phyloP scores from a whole-genome alignment of 805 yeast species.

The Metschnikowia rubicola region DNA sequence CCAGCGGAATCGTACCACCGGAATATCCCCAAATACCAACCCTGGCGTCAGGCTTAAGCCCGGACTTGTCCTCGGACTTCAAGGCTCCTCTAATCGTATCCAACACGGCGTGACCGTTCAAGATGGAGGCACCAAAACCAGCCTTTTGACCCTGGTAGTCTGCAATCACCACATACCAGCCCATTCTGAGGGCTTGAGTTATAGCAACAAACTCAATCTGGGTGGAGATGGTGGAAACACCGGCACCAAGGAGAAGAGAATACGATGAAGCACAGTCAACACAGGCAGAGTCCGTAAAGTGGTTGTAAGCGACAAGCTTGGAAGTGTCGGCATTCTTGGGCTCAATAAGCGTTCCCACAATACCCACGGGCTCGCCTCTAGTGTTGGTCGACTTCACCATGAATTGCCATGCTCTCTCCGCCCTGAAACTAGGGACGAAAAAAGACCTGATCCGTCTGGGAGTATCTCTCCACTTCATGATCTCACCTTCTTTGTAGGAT shows the following conservation, averaged over 20 bases:
- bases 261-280: slow-evolving; percentile 22
- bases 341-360: slow-evolving; percentile 2
- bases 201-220: slow-evolving; percentile 17
- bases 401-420: slow-evolving; percentile 18
- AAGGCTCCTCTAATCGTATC: slow-evolving; percentile 20
- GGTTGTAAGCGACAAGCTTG: slow-evolving; percentile 6
- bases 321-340: slow-evolving; percentile 22
- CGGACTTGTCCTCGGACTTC: slow-evolving; percentile 13
- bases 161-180: slow-evolving; percentile 20
- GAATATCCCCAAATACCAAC: slow-evolving; percentile 34
- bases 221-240: slow-evolving; percentile 5
- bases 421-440: slow-evolving; percentile 1
- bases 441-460: slow-evolving; percentile 7
- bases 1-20: slow-evolving; percentile 39
- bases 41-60: slow-evolving; percentile 19
- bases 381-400: slow-evolving; percentile 20
- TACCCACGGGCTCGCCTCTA: slow-evolving; percentile 17
- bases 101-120: slow-evolving; percentile 28
- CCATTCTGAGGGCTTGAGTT: slow-evolving; percentile 9
- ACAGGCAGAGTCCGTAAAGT: slow-evolving; percentile 18
- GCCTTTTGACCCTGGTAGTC: slow-evolving; percentile 36
- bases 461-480: slow-evolving; percentile 3
- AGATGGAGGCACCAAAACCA: slow-evolving; percentile 4
- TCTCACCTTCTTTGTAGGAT: slow-evolving; percentile 6
- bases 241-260: slow-evolving; percentile 5